phyloP scores from a whole-genome alignment of 306 rosid species.

The Vigna radiata region DNA sequence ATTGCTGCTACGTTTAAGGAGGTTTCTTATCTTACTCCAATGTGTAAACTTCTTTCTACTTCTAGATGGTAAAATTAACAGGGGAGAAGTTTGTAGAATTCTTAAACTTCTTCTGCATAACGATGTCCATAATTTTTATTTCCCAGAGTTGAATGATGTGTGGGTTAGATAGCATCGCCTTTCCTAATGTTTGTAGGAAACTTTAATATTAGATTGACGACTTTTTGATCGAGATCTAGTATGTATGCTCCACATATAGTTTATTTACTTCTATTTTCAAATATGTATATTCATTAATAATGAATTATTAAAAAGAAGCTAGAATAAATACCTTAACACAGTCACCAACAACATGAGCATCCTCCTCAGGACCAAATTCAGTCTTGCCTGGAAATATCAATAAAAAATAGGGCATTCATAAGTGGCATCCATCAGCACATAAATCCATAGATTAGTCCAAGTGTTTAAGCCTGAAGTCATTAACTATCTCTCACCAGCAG shows the following conservation, averaged over 20 bases:
- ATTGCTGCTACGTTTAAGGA: neutral
- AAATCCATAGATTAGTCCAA: conserved; percentile 4
- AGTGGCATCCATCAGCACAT: conserved; percentile 26
- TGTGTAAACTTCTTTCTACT: neutral
- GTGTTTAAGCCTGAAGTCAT: conserved; percentile 23
- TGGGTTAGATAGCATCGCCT: conserved; percentile 5
- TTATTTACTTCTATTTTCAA: neutral
- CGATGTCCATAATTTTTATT: neutral
- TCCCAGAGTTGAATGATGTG: conserved; percentile 1
- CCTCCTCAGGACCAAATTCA: conserved; percentile 87
- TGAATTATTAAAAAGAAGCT: conserved; percentile 4
- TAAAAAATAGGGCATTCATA: conserved; percentile 36
- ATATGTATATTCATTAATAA: neutral
- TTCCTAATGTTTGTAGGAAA: conserved; percentile 7
- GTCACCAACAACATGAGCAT: conserved; percentile 98
- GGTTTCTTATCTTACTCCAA: neutral
- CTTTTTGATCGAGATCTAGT: conserved; percentile 6
- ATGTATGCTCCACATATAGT: conserved; percentile 15
- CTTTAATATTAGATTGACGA: neutral
- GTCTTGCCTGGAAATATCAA: conserved; percentile 72
- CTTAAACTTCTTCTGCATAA: neutral
- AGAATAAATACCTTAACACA: conserved; percentile 82
- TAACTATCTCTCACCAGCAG: conserved; percentile 6
- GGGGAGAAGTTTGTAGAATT: neutral
- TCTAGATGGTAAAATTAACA: neutral